phyloP scores from a whole-genome alignment of 1,139 yeast genomes.

The Sugiyamaella pinicola region DNA sequence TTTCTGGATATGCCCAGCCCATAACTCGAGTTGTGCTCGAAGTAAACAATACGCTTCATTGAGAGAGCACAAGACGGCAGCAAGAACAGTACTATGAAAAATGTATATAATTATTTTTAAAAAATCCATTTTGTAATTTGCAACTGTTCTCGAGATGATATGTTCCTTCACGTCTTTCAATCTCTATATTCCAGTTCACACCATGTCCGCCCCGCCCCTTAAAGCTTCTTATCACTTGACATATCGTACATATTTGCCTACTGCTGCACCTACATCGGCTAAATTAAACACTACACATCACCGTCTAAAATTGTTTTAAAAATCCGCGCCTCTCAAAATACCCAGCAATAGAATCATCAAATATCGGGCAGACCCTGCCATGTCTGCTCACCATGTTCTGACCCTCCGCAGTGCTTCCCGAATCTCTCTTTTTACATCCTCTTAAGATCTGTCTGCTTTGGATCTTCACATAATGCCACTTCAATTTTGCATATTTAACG shows the following conservation, averaged over 20 bases:
- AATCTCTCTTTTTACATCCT: neutral
- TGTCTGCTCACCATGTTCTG: neutral
- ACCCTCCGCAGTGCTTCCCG: neutral
- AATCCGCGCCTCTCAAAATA: neutral
- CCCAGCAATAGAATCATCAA: too few relatives aligned
- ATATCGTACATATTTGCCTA: neutral
- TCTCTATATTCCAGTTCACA: neutral
- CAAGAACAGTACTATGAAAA: too few relatives aligned
- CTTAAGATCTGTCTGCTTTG: neutral
- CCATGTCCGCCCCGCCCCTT: neutral
- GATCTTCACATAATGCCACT: conserved; percentile 16
- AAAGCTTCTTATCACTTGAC: neutral
- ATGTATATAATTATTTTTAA: too few relatives aligned
- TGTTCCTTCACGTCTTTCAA: too few relatives aligned
- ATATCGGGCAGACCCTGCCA: neutral
- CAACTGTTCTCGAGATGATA: too few relatives aligned
- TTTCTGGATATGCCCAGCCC: too few relatives aligned
- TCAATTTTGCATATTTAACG: conserved; percentile 15
- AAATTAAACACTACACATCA: conserved; percentile 6
- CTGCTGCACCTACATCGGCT: conserved; percentile 9
- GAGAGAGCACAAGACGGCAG: too few relatives aligned
- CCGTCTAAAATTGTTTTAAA: conserved; percentile 1
- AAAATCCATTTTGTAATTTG: neutral
- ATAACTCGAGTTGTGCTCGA: too few relatives aligned
- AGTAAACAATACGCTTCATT: too few relatives aligned